Conservation (phyloP, 345 rosid species). For the Erodium maritimum region DNA sequence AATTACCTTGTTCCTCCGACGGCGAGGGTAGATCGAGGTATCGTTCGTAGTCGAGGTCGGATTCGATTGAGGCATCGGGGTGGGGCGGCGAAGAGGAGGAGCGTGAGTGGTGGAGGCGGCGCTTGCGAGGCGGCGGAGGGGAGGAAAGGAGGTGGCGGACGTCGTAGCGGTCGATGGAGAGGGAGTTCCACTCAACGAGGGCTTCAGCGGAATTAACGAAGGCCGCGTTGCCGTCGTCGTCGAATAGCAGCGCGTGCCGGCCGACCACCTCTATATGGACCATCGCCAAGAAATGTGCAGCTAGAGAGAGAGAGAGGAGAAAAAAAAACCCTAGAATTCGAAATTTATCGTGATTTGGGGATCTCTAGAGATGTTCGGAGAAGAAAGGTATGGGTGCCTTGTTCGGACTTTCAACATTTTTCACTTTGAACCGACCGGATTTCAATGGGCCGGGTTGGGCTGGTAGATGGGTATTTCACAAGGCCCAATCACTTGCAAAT, state of each 20-base stretch:
- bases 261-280: slow-evolving; percentile 89
- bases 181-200: slow-evolving; percentile 87
- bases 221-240: slow-evolving; percentile 71
- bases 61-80: slow-evolving; percentile 24
- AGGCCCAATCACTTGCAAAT: no score
- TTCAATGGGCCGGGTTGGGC: no score
- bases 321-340: no score
- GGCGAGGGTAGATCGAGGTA: slow-evolving; percentile 53
- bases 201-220: slow-evolving; percentile 76
- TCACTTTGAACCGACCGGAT: no score
- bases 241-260: slow-evolving; percentile 87
- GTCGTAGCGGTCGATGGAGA: slow-evolving; percentile 89
- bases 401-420: no score
- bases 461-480: no score
- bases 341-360: no score
- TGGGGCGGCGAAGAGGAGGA: slow-evolving; percentile 15
- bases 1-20: slow-evolving; percentile 35
- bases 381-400: no score
- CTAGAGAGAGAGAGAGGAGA: no score
- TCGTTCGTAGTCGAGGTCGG: slow-evolving; percentile 71
- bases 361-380: no score
- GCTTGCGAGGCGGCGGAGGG: slow-evolving; percentile 60
- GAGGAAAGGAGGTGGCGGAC: slow-evolving; percentile 89
- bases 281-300: no score
- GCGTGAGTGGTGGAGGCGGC: slow-evolving; percentile 20